Evolutionary conservation across 2,329 filamentous ascomycete genomes (phyloP).

Genomic region (Zalaria sp.): DNA sequence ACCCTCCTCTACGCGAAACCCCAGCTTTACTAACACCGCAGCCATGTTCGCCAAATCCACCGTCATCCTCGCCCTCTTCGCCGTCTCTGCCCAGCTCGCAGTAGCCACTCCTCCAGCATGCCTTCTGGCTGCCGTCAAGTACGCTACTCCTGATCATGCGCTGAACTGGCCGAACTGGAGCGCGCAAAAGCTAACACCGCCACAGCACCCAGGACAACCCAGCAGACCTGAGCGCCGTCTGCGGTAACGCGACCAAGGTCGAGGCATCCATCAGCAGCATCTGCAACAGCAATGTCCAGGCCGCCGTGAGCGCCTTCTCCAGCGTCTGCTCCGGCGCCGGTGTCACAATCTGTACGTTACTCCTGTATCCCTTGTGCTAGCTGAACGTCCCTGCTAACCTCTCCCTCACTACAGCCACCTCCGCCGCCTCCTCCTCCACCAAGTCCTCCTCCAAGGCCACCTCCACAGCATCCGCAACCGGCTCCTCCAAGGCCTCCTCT

Average conservation of each 20-base stretch:
- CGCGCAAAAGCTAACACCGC: constrained; percentile 4
- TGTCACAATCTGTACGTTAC: constrained; percentile 14
- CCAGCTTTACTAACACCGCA: constrained; percentile 4
- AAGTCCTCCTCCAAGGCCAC: constrained; percentile 4
- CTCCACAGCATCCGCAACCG: constrained; percentile 6
- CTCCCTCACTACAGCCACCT: constrained; percentile 4
- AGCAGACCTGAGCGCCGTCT: constrained; percentile 17
- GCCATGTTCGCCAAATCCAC: constrained; percentile 33
- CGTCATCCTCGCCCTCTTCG: constrained; percentile 29
- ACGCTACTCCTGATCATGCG: constrained; percentile 10
- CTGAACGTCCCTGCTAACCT: constrained; percentile 1
- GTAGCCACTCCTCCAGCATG: constrained; percentile 34
- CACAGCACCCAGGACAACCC: constrained; percentile 18
- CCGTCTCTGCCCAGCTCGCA: constrained; percentile 27
- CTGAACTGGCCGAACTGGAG: background rate
- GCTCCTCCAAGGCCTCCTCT: constrained; percentile 2
- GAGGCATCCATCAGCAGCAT: constrained; percentile 13
- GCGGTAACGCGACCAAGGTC: constrained; percentile 14
- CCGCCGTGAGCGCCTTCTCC: constrained; percentile 16
- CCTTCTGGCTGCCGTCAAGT: constrained; percentile 37
- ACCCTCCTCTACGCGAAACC: background rate
- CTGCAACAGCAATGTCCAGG: constrained; percentile 14
- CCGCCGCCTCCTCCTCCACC: constrained; percentile 5
- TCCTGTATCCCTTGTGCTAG: background rate
- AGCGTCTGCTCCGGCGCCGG: constrained; percentile 17